phyloP scores from a whole-genome alignment of 2,329 filamentous ascomycete species.

The Arthrobotrys entomopaga region DNA sequence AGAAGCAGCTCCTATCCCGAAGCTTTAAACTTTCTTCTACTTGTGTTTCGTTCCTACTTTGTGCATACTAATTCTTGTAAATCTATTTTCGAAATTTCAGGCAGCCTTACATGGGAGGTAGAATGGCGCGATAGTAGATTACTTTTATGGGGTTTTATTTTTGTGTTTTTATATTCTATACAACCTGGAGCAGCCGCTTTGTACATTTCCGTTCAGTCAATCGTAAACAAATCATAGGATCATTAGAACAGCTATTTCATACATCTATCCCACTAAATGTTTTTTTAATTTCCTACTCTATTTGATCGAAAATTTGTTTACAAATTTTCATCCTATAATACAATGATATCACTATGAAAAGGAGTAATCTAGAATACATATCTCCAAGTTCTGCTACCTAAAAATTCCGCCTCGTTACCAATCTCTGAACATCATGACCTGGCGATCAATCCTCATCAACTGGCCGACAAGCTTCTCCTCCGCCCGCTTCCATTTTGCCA shows the following conservation, averaged over 20 bases:
- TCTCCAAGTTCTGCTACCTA: neutral
- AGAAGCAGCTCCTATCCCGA: slow-evolving; percentile 10
- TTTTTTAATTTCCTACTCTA: too few relatives aligned
- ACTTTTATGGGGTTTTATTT: slow-evolving; percentile 7
- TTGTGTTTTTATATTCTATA: neutral
- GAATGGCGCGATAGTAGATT: slow-evolving; percentile 34
- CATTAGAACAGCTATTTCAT: too few relatives aligned
- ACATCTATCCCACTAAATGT: too few relatives aligned
- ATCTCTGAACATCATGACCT: slow-evolving; percentile 84
- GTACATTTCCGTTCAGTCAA: neutral
- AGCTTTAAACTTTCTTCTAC: slow-evolving; percentile 20
- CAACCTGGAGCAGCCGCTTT: neutral
- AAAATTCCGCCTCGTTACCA: slow-evolving; percentile 65
- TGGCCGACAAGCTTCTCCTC: slow-evolving; percentile 81
- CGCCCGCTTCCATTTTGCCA: slow-evolving; percentile 71
- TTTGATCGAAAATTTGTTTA: too few relatives aligned
- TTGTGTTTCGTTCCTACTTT: slow-evolving; percentile 4
- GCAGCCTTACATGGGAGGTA: slow-evolving; percentile 16
- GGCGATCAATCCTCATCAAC: slow-evolving; percentile 81
- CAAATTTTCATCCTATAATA: too few relatives aligned
- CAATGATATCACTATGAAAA: neutral
- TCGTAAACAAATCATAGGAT: too few relatives aligned
- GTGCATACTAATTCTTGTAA: slow-evolving; percentile 12
- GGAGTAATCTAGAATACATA: neutral
- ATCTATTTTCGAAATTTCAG: slow-evolving; percentile 2